These are phyloP conservation scores for Aspergillus unguis DNA, from an alignment of 2,329 filamentous ascomycete species.

Conservation along the genomic window DNA sequence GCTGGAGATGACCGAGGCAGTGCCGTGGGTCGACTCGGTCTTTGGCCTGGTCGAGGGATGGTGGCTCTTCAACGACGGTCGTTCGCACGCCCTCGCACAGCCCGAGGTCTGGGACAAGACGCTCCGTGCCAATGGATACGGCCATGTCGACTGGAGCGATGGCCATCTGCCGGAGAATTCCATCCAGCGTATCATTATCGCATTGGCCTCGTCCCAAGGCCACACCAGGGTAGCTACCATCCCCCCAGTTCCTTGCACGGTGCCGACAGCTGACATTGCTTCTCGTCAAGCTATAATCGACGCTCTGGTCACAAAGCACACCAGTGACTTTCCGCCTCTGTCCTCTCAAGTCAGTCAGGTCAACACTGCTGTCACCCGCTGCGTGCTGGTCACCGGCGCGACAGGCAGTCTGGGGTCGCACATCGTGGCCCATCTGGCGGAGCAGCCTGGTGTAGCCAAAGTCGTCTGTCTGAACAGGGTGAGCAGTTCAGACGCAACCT, in stretches of 20 bases:
- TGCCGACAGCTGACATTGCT: too few relatives aligned
- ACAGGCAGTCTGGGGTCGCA: constrained; percentile 42
- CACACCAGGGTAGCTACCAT: too few relatives aligned
- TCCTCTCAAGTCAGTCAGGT: too few relatives aligned
- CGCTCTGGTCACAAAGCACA: background rate
- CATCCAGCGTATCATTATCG: background rate
- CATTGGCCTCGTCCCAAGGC: background rate
- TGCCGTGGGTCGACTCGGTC: constrained; percentile 33
- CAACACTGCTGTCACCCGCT: too few relatives aligned
- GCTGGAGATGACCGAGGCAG: constrained; percentile 26
- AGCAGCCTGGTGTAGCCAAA: constrained; percentile 17
- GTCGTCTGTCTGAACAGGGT: constrained; percentile 50
- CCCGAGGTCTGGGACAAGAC: constrained; percentile 25
- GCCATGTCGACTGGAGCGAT: background rate
- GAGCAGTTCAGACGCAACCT: constrained; percentile 16
- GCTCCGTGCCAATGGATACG: constrained; percentile 51
- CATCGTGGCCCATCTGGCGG: constrained; percentile 36
- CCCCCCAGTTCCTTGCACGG: too few relatives aligned
- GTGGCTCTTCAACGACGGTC: constrained; percentile 35
- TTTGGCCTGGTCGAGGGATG: constrained; percentile 37
- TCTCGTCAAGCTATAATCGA: background rate
- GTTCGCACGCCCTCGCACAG: constrained; percentile 20
- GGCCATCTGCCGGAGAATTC: constrained; percentile 50
- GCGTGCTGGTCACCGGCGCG: constrained; percentile 34
- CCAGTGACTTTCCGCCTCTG: background rate